Conservation (phyloP, 2,329 filamentous ascomycete species). For the Simplicillium sp. region DNA sequence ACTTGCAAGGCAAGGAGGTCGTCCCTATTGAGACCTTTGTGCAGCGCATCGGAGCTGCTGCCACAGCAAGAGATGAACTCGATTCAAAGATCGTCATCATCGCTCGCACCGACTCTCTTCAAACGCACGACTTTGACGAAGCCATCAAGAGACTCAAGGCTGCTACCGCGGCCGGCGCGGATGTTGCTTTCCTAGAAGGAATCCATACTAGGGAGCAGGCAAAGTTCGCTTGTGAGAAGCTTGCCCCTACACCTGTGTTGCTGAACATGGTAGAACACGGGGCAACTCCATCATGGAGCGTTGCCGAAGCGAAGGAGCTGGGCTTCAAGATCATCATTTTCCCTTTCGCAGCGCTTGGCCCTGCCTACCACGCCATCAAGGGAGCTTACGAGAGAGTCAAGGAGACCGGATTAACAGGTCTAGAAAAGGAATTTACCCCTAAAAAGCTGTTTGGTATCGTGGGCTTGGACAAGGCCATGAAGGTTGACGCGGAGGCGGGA, state of each 20-base stretch:
- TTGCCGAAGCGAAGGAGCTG: conserved; percentile 40
- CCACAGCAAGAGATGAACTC: conserved; percentile 33
- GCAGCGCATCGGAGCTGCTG: conserved; percentile 48
- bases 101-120: conserved; percentile 53
- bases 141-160: conserved; percentile 38
- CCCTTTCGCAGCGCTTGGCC: not conserved
- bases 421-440: not conserved
- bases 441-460: not conserved
- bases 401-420: not conserved
- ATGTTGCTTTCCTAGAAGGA: conserved; percentile 52
- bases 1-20: conserved; percentile 51
- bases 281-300: conserved; percentile 41
- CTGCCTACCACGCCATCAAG: not conserved
- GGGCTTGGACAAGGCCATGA: not conserved
- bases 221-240: conserved; percentile 29
- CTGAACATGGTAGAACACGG: conserved; percentile 50
- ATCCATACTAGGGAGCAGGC: conserved; percentile 41
- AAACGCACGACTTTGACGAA: conserved; percentile 46
- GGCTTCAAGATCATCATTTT: conserved; percentile 50
- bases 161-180: conserved; percentile 45
- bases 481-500: not conserved
- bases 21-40: conserved; percentile 40
- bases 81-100: conserved; percentile 53
- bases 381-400: not conserved
- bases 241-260: conserved; percentile 40